Percentiles rank a stretch among this genome's conserved stretches.
phyloP scores from a whole-genome alignment of 106 monocot genomes.

The Iris macrosiphon region DNA sequence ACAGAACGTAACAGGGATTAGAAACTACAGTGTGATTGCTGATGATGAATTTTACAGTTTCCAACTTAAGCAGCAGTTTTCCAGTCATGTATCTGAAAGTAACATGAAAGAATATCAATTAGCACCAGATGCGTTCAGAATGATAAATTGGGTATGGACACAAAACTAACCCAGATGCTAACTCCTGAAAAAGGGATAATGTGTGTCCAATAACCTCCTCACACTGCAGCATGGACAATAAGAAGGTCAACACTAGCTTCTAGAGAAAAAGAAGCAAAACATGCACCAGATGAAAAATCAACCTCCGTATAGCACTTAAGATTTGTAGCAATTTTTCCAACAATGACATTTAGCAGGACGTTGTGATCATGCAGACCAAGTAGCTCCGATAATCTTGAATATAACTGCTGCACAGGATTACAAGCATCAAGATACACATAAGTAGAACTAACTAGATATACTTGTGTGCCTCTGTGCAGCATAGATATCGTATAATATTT shows the following conservation, averaged over 20 bases:
- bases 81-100: conserved; percentile 87
- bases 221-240: conserved; percentile 37
- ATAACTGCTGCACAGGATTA: conserved; percentile 68
- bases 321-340: conserved; percentile 93
- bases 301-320: conserved; percentile 94
- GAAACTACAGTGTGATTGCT: conserved; percentile 63
- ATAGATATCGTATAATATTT: too few relatives aligned
- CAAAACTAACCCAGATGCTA: conserved; percentile 73
- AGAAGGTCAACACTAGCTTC: conserved; percentile 2
- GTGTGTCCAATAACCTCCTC: conserved; percentile 93
- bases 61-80: conserved; percentile 86
- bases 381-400: conserved; percentile 87
- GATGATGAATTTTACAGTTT: conserved; percentile 75
- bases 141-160: neutral
- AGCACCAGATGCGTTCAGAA: neutral
- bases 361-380: conserved; percentile 95
- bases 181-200: conserved; percentile 73
- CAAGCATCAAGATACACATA: neutral
- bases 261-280: conserved; percentile 3
- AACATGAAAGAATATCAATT: conserved; percentile 16
- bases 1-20: neutral
- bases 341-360: conserved; percentile 88
- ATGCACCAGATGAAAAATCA: conserved; percentile 10
- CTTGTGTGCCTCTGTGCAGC: too few relatives aligned
- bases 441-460: too few relatives aligned